Conservation (phyloP, 2,329 filamentous ascomycete species). For the Didymellaceae sp. region DNA sequence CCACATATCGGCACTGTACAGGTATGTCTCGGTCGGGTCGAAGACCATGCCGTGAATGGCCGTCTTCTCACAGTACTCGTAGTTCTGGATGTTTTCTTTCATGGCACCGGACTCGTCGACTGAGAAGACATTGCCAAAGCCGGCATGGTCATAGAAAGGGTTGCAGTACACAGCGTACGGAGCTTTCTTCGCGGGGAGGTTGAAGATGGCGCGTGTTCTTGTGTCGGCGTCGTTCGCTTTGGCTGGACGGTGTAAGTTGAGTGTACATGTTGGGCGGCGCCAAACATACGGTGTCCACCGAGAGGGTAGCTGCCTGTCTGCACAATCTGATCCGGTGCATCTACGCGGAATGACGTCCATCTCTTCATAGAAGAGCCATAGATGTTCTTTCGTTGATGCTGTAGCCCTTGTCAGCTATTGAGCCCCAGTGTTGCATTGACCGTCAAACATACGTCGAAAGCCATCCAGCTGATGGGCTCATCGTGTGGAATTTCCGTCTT, state of each 20-base stretch:
- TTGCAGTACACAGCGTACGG: slow-evolving; percentile 88
- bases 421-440: not conserved
- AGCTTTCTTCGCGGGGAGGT: slow-evolving; percentile 77
- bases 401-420: slow-evolving; percentile 25
- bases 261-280: too few relatives aligned
- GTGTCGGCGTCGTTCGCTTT: slow-evolving; percentile 72
- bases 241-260: slow-evolving; percentile 55
- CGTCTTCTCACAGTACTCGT: slow-evolving; percentile 71
- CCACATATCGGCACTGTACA: slow-evolving; percentile 80
- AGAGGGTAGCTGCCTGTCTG: slow-evolving; percentile 77
- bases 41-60: slow-evolving; percentile 86
- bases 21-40: slow-evolving; percentile 73
- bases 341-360: slow-evolving; percentile 82
- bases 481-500: slow-evolving; percentile 80
- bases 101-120: slow-evolving; percentile 65
- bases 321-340: slow-evolving; percentile 75
- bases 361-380: slow-evolving; percentile 95
- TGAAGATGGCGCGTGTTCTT: slow-evolving; percentile 88
- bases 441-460: slow-evolving; percentile 72
- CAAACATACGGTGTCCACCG: slow-evolving; percentile 72
- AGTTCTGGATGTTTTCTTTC: slow-evolving; percentile 72
- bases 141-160: slow-evolving; percentile 86
- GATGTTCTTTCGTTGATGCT: slow-evolving; percentile 83
- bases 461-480: slow-evolving; percentile 94
- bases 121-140: slow-evolving; percentile 78